Percentiles rank a stretch among this genome's conserved stretches.
Evolutionary conservation across 345 rosid genomes (phyloP).

Genomic region (Euphorbia peplus): DNA sequence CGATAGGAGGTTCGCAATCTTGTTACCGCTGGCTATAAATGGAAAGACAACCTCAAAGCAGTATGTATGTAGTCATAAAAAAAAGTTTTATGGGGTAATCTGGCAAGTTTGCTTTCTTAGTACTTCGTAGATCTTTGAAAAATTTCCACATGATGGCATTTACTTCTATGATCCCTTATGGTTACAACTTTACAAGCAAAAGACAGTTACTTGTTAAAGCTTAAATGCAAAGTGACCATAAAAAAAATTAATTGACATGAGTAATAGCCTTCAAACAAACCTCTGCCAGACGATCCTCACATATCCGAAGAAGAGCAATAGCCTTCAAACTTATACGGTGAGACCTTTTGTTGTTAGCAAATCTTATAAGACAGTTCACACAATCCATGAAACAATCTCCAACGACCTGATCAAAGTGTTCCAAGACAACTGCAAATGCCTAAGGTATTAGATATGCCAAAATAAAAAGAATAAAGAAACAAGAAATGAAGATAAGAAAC

Average conservation of each 20-base stretch:
- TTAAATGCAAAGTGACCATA: too few relatives aligned
- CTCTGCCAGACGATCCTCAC: constrained; percentile 99
- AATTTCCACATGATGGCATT: too few relatives aligned
- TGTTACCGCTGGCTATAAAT: background rate
- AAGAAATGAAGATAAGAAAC: background rate
- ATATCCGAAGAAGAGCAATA: constrained; percentile 94
- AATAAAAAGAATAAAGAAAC: background rate
- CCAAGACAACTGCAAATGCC: constrained; percentile 83
- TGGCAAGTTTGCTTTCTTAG: too few relatives aligned
- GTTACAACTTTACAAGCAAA: too few relatives aligned
- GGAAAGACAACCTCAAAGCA: background rate
- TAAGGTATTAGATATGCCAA: constrained; percentile 32
- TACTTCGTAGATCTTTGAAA: too few relatives aligned
- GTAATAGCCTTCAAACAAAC: constrained; percentile 32
- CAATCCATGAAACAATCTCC: constrained; percentile 99
- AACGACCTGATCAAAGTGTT: constrained; percentile 96
- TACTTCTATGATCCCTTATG: too few relatives aligned
- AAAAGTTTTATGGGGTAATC: too few relatives aligned
- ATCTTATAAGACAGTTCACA: constrained; percentile 95
- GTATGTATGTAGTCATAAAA: background rate
- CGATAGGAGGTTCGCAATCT: background rate
- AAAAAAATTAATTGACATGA: background rate
- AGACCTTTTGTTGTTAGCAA: constrained; percentile 89
- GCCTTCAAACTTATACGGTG: constrained; percentile 97
- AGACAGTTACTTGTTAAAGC: too few relatives aligned